These are phyloP conservation scores for Ogataea minuta DNA, from an alignment of 805 yeast genomes.

Conservation along the genomic window DNA sequence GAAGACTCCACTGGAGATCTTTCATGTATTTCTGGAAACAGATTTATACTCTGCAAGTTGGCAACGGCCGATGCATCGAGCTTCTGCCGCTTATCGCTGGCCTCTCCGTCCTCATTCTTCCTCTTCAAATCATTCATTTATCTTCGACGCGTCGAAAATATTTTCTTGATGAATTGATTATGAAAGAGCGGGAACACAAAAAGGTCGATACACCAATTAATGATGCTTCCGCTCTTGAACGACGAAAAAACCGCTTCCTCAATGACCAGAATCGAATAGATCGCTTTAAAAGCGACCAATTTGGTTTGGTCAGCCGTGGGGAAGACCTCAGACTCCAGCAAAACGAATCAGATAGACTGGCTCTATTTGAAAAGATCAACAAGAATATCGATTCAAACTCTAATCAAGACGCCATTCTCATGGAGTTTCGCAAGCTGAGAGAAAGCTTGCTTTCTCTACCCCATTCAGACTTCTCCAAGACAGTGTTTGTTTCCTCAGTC, in stretches of 20 bases:
- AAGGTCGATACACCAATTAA: conserved; percentile 4
- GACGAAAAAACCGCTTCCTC: conserved; percentile 36
- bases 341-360: conserved; percentile 41
- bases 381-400: conserved; percentile 16
- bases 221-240: conserved; percentile 13
- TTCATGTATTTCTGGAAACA: not conserved
- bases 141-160: not conserved
- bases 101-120: not conserved
- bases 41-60: not conserved
- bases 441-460: conserved; percentile 48
- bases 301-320: conserved; percentile 62
- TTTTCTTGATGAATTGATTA: conserved; percentile 1
- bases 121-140: conserved; percentile 5
- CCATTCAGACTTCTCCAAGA: conserved; percentile 36
- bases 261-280: conserved; percentile 20
- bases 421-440: conserved; percentile 49
- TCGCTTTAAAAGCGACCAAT: conserved; percentile 30
- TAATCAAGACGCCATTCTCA: conserved; percentile 31
- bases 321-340: conserved; percentile 48
- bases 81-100: not conserved
- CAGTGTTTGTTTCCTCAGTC: conserved; percentile 49
- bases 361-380: conserved; percentile 40
- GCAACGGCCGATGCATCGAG: not conserved
- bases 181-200: not conserved
- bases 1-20: not conserved